Evolutionary conservation across 2,329 filamentous ascomycete genomes (phyloP), one percentile per base, ranked within the genome.

Genomic region (Venturia nashicola): DNA sequence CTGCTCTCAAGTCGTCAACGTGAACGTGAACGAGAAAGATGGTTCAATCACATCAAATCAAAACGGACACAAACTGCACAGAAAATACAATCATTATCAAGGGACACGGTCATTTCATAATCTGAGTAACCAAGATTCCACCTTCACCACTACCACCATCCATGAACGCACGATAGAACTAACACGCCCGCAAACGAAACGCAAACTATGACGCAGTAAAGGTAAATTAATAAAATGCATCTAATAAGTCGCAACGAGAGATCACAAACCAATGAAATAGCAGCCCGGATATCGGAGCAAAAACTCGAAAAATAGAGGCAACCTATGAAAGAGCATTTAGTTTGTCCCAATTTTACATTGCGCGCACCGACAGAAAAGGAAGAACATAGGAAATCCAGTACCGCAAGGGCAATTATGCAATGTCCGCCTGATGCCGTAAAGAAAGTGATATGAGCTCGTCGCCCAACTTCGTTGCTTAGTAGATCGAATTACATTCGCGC

Each of bases 391-490:
- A 57, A 57, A 57, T 34, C 32, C 51, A 57, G 51, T 57, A 27
- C 32, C 27, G 32, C 32, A 36, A 36, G 16, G 32, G 51, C 51
- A 36, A n/a, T 34, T 57, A 57, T 57, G 51, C 51, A 57, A 36
- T 36, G 32, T 57, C 46, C 51, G 14, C 51, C 51, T 57, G 51
- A 57, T 36, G 51, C 51, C 51, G 32, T n/a, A 57, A 57, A 57
- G 51, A 57, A 57, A 57, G 51, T 57, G 51, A 57, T 34, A 36
- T 57, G 51, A 20, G 51, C 51, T 36, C 51, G 51, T 9, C 7
- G 51, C 51, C 32, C 51, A 57, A 57, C 32, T 57, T 36, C 51
- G 51, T 57, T 57, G 51, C 51, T 36, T 36, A n/a, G 27, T 57
- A 57, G 51, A 57, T 57, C 18, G 27, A 32, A n/a, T 7, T 57